Conservation (phyloP, 495 filamentous ascomycete genomes). For the Aspergillus saccharolyticus region DNA sequence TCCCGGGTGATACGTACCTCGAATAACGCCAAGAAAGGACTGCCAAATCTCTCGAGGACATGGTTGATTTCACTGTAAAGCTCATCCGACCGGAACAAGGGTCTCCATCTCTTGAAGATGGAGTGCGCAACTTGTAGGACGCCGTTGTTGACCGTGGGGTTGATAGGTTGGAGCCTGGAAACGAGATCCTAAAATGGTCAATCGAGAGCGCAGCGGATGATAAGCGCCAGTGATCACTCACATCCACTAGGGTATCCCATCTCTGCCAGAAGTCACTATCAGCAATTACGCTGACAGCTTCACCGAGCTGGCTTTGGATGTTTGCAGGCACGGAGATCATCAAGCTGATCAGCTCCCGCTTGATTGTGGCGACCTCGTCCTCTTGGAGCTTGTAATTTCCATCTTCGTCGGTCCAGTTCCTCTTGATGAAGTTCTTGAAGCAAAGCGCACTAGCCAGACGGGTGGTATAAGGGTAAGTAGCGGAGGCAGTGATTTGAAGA, state of each 20-base stretch:
- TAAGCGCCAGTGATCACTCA: slow-evolving; percentile 26
- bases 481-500: slow-evolving; percentile 78
- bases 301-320: slow-evolving; percentile 90
- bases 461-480: slow-evolving; percentile 61
- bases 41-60: slow-evolving; percentile 76
- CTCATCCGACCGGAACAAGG: slow-evolving; percentile 83
- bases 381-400: slow-evolving; percentile 79
- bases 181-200: slow-evolving; percentile 66
- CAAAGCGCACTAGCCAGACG: slow-evolving; percentile 87
- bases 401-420: slow-evolving; percentile 90
- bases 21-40: slow-evolving; percentile 74
- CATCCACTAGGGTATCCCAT: slow-evolving; percentile 89
- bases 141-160: slow-evolving; percentile 79
- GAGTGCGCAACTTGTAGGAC: slow-evolving; percentile 96
- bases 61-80: slow-evolving; percentile 93
- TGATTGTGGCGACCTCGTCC: slow-evolving; percentile 82
- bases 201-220: not conserved
- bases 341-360: slow-evolving; percentile 86
- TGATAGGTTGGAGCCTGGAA: slow-evolving; percentile 69
- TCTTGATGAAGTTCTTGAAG: slow-evolving; percentile 97
- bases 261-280: slow-evolving; percentile 95
- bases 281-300: slow-evolving; percentile 93
- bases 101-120: slow-evolving; percentile 94
- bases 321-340: slow-evolving; percentile 87
- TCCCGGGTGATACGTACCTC: slow-evolving; percentile 44